Evolutionary conservation across 108 stramenopile genomes (phyloP).

Genomic region (Cylindrotheca closterium): DNA sequence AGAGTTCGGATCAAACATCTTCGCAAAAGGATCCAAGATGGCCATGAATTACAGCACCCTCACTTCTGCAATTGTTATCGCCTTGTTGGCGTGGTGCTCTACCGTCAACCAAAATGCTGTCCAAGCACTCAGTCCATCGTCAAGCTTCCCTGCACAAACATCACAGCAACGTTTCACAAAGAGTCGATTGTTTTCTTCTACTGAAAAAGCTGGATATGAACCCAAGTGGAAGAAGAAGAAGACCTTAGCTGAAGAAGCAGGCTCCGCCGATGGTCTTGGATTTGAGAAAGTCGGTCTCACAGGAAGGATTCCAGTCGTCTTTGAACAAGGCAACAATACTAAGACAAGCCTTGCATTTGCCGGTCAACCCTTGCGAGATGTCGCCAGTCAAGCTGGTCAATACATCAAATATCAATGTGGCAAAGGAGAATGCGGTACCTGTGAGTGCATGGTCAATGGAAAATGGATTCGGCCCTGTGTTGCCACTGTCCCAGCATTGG

Average conservation of each 20-base stretch:
- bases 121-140: slow-evolving; percentile 4
- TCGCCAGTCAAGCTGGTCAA: slow-evolving; percentile 86
- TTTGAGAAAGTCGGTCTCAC: slow-evolving; percentile 59
- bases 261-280: slow-evolving; percentile 27
- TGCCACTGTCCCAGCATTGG: slow-evolving; percentile 51
- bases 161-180: neutral
- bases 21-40: too few relatives aligned
- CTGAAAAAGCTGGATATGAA: slow-evolving; percentile 37
- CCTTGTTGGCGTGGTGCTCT: too few relatives aligned
- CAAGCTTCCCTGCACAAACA: neutral
- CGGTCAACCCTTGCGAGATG: slow-evolving; percentile 74
- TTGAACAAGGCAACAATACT: slow-evolving; percentile 72
- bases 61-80: too few relatives aligned
- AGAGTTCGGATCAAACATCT: too few relatives aligned
- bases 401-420: slow-evolving; percentile 91
- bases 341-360: slow-evolving; percentile 63
- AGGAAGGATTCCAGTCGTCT: slow-evolving; percentile 77
- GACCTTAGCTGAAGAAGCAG: slow-evolving; percentile 58
- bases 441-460: slow-evolving; percentile 77
- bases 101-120: too few relatives aligned
- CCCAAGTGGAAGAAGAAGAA: slow-evolving; percentile 89
- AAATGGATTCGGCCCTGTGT: slow-evolving; percentile 85
- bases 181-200: neutral
- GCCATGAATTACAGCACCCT: too few relatives aligned
- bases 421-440: slow-evolving; percentile 93